A percentile compares a stretch with the other conserved stretches of the same genome.
Conservation (phyloP, 495 filamentous ascomycete genomes). For the Trichoderma erinaceum region DNA sequence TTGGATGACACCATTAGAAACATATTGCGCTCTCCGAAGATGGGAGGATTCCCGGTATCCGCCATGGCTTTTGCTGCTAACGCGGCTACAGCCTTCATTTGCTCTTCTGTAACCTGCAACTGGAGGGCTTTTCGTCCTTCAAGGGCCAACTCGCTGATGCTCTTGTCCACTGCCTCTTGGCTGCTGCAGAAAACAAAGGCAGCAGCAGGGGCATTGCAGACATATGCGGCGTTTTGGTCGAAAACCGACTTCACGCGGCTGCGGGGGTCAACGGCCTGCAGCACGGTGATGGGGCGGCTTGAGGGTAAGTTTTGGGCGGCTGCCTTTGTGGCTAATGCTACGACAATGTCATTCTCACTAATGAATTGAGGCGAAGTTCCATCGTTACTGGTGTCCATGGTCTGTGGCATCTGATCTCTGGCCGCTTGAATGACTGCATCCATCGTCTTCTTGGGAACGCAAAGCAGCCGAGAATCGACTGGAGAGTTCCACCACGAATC, state of each 20-base stretch:
- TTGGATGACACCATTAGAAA: conserved; percentile 37
- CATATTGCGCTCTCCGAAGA: conserved; percentile 35
- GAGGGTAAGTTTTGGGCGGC: conserved; percentile 16
- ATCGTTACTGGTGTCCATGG: conserved; percentile 12
- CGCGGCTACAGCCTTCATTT: conserved; percentile 34
- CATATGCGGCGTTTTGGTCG: conserved; percentile 17
- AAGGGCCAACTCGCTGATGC: conserved; percentile 27
- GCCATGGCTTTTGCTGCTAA: conserved; percentile 17
- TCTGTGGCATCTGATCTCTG: conserved; percentile 17
- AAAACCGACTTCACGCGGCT: conserved; percentile 20
- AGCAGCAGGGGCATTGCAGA: conserved; percentile 20
- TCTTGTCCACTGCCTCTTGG: neutral
- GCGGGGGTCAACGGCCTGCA: conserved; percentile 31
- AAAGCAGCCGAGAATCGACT: conserved; percentile 17
- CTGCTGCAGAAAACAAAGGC: conserved; percentile 4
- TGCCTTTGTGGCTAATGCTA: conserved; percentile 28
- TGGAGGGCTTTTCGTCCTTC: conserved; percentile 33
- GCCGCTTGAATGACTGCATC: conserved; percentile 16
- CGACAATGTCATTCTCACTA: conserved; percentile 37
- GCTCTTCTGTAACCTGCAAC: conserved; percentile 38
- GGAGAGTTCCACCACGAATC: conserved; percentile 15
- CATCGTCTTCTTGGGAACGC: conserved; percentile 19
- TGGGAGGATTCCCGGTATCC: conserved; percentile 19
- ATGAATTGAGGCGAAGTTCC: conserved; percentile 26
- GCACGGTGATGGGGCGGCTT: conserved; percentile 24